These are phyloP conservation scores for Coprinopsis sp. DNA, from an alignment of 768 basidiomycete species.

Conservation along the genomic window DNA sequence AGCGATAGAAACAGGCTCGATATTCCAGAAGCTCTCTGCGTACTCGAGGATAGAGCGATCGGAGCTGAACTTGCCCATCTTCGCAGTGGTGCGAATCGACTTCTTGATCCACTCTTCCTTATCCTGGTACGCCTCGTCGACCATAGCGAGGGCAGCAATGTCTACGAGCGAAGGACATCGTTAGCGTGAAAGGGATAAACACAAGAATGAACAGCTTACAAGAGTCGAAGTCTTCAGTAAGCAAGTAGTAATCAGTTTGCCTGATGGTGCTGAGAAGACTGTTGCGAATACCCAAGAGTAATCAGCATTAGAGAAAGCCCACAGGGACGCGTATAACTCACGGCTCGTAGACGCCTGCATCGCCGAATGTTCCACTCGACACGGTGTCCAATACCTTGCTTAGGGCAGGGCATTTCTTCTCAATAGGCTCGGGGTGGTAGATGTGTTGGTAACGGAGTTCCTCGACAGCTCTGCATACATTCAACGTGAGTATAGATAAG, in stretches of 20 bases:
- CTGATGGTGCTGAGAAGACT: constrained; percentile 74
- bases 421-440: constrained; percentile 77
- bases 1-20: constrained; percentile 42
- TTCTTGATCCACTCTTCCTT: constrained; percentile 89
- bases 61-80: constrained; percentile 97
- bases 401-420: constrained; percentile 78
- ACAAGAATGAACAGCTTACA: no score
- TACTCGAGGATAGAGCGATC: constrained; percentile 92
- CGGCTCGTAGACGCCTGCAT: constrained; percentile 80
- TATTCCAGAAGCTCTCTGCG: constrained; percentile 84
- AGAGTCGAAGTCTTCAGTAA: constrained; percentile 93
- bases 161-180: constrained; percentile 43
- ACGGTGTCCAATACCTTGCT: constrained; percentile 75
- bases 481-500: neutral
- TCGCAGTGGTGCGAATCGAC: constrained; percentile 77
- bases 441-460: constrained; percentile 81
- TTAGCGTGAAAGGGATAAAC: no score
- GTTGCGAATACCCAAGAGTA: constrained; percentile 12
- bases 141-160: constrained; percentile 77
- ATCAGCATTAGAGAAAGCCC: neutral
- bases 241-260: constrained; percentile 71
- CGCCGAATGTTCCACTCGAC: constrained; percentile 76
- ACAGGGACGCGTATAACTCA: constrained; percentile 41
- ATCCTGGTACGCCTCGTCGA: constrained; percentile 85
- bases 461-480: constrained; percentile 57